Evolutionary conservation across 2,329 filamentous ascomycete species (phyloP).

Genomic region (Pseudonectria foliicola): DNA sequence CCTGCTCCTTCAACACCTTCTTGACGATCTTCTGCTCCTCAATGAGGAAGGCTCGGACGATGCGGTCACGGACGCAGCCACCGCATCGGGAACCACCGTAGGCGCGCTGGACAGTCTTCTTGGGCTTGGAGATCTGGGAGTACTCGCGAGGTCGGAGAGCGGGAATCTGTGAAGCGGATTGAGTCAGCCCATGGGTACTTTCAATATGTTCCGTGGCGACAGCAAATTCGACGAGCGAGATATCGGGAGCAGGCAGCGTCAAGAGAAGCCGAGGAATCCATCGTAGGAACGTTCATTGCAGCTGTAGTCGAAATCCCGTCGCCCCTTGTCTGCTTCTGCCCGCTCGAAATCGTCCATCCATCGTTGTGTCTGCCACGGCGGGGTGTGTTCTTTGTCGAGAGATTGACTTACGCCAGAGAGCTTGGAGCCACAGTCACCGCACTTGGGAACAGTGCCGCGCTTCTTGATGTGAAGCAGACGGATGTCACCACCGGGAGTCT

Average conservation of each 20-base stretch:
- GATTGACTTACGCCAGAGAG: slow-evolving; percentile 82
- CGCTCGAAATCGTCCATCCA: slow-evolving; percentile 5
- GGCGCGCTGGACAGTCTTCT: slow-evolving; percentile 98
- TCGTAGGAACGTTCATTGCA: too few species aligned
- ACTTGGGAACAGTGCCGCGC: slow-evolving; percentile 96
- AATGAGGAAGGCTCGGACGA: slow-evolving; percentile 97
- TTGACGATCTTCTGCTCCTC: slow-evolving; percentile 99
- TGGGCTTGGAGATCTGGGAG: slow-evolving; percentile 90
- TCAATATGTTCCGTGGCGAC: background rate
- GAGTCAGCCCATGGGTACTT: slow-evolving; percentile 11
- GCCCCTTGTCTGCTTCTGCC: background rate
- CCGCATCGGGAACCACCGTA: slow-evolving; percentile 98
- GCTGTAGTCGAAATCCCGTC: background rate
- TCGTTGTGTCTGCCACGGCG: slow-evolving; percentile 9
- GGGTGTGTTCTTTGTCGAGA: slow-evolving; percentile 9
- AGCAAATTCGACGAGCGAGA: slow-evolving; percentile 6
- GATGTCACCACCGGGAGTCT: slow-evolving; percentile 93
- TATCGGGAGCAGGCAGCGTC: slow-evolving; percentile 2
- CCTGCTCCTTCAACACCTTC: slow-evolving; percentile 99
- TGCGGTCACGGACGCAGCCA: slow-evolving; percentile 96
- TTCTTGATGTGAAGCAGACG: slow-evolving; percentile 99
- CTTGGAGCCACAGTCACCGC: slow-evolving; percentile 97
- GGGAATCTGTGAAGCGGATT: slow-evolving; percentile 56
- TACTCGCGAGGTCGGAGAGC: slow-evolving; percentile 98
- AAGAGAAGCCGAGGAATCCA: too few species aligned